Base-by-base conservation (phyloP, 2,329 filamentous ascomycete genomes). In the Onygena corvina region DNA sequence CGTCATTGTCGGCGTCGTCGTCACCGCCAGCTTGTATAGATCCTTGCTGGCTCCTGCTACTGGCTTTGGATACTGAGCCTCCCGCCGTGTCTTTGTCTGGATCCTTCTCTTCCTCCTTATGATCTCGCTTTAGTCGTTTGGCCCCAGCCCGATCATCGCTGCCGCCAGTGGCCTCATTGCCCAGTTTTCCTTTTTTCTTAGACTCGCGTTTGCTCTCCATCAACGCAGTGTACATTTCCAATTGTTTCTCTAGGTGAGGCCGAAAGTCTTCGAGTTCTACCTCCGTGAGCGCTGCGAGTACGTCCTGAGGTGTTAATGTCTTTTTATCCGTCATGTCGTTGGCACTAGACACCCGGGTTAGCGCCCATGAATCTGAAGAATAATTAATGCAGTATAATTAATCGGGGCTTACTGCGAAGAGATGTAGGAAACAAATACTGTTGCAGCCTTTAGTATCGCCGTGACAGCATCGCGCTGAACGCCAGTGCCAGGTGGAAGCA, bases 391-490 rank as follows among this genome's bases (percentile, higher is more conserved):
- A 8, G 14, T 3, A 23, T 3, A 18, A 14, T 4, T 6, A 2
- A 16, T n/a, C 27, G 8, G n/a, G n/a, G 33, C 74, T 52, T 70
- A 80, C 77, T 74, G 71, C 50, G 74, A 73, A 51, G 76, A 75
- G 44, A 81, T 65, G 60, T 81, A 81, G 52, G 76, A 81, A 14
- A 83, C 75, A 62, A 83, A 83, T 3, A 83, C 79, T 3, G 79
- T 82, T 23, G 79, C 79, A 53, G 76, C 77, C 60, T 81, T 82
- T 46, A 77, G 76, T 53, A 83, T 74, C 5, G 79, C 79, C 12
- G 80, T 65, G 3, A 81, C 65, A 8, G 79, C 79, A 65, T 83
- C 79, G 64, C 80, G 81, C 57, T 80, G 76, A 34, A 83, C 77
- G 44, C 76, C 74, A 12, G 79, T 82, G 61, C 82, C 81, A 3